Conservation (phyloP, 768 basidiomycete species). For the Kockovaella imperatae region DNA sequence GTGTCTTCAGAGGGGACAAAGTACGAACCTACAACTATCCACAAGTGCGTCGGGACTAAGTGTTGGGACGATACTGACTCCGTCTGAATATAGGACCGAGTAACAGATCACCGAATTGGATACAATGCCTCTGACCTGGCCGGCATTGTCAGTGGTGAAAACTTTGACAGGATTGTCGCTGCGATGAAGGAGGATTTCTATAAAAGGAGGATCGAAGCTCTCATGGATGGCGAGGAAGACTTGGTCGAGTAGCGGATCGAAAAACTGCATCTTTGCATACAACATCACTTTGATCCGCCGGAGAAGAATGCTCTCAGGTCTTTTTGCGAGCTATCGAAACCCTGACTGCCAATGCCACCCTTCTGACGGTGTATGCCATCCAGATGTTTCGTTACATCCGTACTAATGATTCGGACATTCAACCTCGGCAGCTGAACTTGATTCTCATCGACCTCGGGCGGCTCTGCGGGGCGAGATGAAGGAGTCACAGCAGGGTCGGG, state of each 20-base stretch:
- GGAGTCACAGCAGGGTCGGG: constrained; percentile 22
- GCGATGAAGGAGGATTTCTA: constrained; percentile 39
- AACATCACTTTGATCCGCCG: constrained; percentile 46
- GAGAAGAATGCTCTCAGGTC: constrained; percentile 75
- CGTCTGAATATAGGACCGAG: constrained; percentile 73
- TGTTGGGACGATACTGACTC: neutral
- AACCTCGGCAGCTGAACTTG: constrained; percentile 5
- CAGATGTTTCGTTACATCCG: constrained; percentile 44
- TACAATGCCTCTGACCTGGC: constrained; percentile 53
- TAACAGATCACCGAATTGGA: constrained; percentile 86
- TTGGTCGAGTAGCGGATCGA: constrained; percentile 25
- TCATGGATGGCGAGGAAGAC: constrained; percentile 43
- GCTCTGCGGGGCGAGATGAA: constrained; percentile 19
- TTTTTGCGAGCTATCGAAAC: constrained; percentile 66
- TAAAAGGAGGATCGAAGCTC: constrained; percentile 39
- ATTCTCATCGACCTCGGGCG: constrained; percentile 9
- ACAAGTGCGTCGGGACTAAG: constrained; percentile 51
- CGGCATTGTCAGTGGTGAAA: constrained; percentile 48
- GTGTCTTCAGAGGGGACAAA: constrained; percentile 84
- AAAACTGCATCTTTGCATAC: neutral
- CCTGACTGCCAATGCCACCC: constrained; percentile 64
- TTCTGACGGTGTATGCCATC: constrained; percentile 55
- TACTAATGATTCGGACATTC: constrained; percentile 31
- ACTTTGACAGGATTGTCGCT: constrained; percentile 41
- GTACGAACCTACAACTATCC: constrained; percentile 93